phyloP scores from a whole-genome alignment of 1,284 basidiomycete genomes.

The Pyrrhoderma lamaoense region DNA sequence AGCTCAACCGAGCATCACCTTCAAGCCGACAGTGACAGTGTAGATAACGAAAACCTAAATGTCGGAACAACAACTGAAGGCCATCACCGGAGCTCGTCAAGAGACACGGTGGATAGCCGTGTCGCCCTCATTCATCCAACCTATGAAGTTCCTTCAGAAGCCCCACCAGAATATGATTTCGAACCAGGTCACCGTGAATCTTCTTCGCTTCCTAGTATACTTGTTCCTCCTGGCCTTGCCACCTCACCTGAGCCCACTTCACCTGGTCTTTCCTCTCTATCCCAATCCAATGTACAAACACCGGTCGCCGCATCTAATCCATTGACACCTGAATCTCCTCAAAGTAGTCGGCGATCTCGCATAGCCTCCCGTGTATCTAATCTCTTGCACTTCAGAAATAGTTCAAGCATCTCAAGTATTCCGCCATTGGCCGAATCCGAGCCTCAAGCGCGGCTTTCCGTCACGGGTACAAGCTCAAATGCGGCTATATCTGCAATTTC shows the following conservation, averaged over 20 bases:
- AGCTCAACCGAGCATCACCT: background rate
- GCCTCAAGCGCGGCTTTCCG: background rate
- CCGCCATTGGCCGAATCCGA: background rate
- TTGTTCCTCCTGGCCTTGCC: background rate
- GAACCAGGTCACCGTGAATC: background rate
- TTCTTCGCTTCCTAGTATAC: background rate
- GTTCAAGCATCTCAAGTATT: background rate
- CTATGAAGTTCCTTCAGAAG: constrained; percentile 11
- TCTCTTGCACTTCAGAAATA: constrained; percentile 6
- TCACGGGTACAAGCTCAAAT: background rate
- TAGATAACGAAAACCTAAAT: no score
- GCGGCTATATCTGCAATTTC: constrained; percentile 3
- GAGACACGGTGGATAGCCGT: background rate
- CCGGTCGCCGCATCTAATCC: background rate
- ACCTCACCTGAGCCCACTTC: background rate
- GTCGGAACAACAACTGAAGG: constrained; percentile 1
- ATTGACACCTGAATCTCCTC: constrained; percentile 2
- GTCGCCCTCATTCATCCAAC: background rate
- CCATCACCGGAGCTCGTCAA: background rate
- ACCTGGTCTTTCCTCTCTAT: background rate
- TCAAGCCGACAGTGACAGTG: no score
- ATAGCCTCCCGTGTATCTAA: constrained; percentile 9
- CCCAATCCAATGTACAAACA: background rate
- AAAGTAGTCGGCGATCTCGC: constrained; percentile 1
- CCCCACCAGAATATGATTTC: constrained; percentile 14